phyloP scores from a whole-genome alignment of 345 rosid genomes.

The Bruguiera parviflora region DNA sequence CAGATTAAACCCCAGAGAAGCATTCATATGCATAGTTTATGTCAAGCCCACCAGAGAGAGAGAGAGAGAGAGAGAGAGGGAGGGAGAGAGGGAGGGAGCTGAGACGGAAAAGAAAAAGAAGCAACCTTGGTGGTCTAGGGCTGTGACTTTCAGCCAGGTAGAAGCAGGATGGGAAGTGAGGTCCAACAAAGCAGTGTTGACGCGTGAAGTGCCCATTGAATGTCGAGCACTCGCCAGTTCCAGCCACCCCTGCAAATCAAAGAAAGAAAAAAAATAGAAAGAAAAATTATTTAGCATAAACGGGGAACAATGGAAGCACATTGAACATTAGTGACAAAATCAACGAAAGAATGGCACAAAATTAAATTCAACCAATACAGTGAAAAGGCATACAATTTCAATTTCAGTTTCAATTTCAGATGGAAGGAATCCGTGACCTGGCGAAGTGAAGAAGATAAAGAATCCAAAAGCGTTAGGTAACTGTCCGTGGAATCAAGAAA shows the following conservation, averaged over 20 bases:
- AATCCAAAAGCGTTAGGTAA: conserved; percentile 55
- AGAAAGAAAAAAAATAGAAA: background rate
- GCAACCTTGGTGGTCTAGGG: conserved; percentile 42
- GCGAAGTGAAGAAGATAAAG: conserved; percentile 63
- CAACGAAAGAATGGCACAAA: no score
- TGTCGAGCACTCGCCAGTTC: conserved; percentile 86
- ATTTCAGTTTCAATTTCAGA: background rate
- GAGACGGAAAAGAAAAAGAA: background rate
- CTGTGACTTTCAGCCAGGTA: conserved; percentile 48
- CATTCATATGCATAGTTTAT: no score
- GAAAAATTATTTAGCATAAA: background rate
- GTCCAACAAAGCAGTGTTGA: conserved; percentile 68
- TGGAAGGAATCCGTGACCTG: conserved; percentile 41
- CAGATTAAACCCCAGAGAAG: no score
- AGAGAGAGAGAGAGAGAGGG: background rate
- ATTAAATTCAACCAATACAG: no score
- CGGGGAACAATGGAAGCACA: background rate
- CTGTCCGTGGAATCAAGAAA: conserved; percentile 77
- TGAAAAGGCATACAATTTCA: background rate
- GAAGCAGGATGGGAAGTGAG: conserved; percentile 73
- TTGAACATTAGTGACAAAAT: no score
- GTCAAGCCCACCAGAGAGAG: background rate
- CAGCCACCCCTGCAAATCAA: conserved; percentile 72
- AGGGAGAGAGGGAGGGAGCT: background rate
- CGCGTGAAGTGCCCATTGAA: conserved; percentile 85